Conservation (phyloP, 1,284 basidiomycete species). For the Heterobasidion occidentale region DNA sequence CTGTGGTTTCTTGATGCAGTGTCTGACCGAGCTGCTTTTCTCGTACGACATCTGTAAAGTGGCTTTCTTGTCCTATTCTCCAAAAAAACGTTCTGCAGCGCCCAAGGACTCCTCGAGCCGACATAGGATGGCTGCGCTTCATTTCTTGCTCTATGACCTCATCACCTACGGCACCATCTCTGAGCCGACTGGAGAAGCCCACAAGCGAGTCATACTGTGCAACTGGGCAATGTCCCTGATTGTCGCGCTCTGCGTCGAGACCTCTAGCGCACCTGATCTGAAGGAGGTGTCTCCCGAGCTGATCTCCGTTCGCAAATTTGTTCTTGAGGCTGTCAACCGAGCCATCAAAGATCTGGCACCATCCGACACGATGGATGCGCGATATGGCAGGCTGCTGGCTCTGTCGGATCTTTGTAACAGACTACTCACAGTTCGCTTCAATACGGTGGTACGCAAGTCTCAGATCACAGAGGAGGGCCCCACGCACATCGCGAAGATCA, state of each 20-base stretch:
- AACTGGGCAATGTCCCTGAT: slow-evolving; percentile 91
- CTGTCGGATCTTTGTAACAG: slow-evolving; percentile 86
- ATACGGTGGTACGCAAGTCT: slow-evolving; percentile 44
- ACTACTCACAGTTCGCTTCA: slow-evolving; percentile 75
- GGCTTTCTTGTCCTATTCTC: slow-evolving; percentile 76
- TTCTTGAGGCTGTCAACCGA: slow-evolving; percentile 84
- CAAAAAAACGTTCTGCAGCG: slow-evolving; percentile 61
- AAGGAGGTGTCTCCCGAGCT: slow-evolving; percentile 79
- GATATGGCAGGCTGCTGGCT: slow-evolving; percentile 87
- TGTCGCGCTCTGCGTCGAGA: slow-evolving; percentile 88
- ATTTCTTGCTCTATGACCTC: slow-evolving; percentile 73
- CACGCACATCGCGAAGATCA: slow-evolving; percentile 92
- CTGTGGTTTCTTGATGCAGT: slow-evolving; percentile 85
- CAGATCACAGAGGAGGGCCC: slow-evolving; percentile 66
- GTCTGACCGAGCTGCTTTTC: slow-evolving; percentile 86
- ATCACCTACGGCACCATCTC: slow-evolving; percentile 52
- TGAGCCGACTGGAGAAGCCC: slow-evolving; percentile 44
- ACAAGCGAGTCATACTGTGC: slow-evolving; percentile 58
- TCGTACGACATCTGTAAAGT: slow-evolving; percentile 91
- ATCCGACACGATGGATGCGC: slow-evolving; percentile 62
- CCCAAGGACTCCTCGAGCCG: slow-evolving; percentile 52
- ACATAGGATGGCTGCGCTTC: slow-evolving; percentile 58
- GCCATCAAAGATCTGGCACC: slow-evolving; percentile 78
- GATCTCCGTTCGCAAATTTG: slow-evolving; percentile 80
- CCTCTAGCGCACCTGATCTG: slow-evolving; percentile 51